Percentiles rank a stretch among this genome's conserved stretches.
These are phyloP conservation scores for Vitis hybrid DNA, from an alignment of 177 flowering plant species.

Conservation along the genomic window DNA sequence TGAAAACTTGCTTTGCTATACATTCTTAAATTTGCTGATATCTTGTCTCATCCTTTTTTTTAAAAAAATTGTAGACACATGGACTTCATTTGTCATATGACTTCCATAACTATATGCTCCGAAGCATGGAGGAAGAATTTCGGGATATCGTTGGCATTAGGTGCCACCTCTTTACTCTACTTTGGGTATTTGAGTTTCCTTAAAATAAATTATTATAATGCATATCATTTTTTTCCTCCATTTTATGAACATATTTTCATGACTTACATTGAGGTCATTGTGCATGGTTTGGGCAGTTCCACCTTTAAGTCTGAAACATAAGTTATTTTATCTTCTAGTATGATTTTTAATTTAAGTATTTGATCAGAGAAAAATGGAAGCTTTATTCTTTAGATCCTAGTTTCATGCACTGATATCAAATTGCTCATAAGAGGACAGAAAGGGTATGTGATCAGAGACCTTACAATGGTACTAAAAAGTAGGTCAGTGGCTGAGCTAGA, in stretches of 20 bases:
- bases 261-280: neutral
- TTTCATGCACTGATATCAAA: too few relatives aligned
- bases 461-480: too few relatives aligned
- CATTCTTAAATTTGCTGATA: neutral
- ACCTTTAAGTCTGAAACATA: too few relatives aligned
- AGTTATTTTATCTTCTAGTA: too few relatives aligned
- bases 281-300: too few relatives aligned
- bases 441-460: too few relatives aligned
- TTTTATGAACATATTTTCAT: neutral
- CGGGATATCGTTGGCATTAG: conserved; percentile 88
- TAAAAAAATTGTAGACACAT: conserved; percentile 48
- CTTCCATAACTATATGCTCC: conserved; percentile 82
- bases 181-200: neutral
- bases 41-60: neutral
- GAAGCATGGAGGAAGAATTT: conserved; percentile 96
- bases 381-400: too few relatives aligned
- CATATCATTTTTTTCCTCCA: neutral
- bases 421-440: too few relatives aligned
- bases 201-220: neutral
- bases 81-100: conserved; percentile 79
- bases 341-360: too few relatives aligned
- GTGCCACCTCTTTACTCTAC: conserved; percentile 28
- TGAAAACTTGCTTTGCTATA: neutral
- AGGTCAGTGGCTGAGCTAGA: too few relatives aligned
- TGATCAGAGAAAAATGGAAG: too few relatives aligned